Evolutionary conservation across 202 grass and related monocot genomes (phyloP), one percentile per base, ranked within the genome.

Genomic region (Setaria italica): DNA sequence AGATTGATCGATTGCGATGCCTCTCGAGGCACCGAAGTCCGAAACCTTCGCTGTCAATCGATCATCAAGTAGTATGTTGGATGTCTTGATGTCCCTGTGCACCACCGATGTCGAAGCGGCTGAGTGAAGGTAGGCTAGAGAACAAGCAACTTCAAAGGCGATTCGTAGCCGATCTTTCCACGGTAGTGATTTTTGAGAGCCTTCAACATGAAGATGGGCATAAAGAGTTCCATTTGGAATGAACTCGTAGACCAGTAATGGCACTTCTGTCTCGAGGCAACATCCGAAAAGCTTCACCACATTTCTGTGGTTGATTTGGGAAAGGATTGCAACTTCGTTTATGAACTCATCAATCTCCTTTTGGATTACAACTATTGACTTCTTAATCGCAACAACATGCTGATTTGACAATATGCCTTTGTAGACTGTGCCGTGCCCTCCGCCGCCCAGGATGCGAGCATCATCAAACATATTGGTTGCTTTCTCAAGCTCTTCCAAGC

Each of bases 271-370:
- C 80, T 95, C 86, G 0, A 90, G 78, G 43, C 93, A 95, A 47
- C 93, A 95, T 29, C 93, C 93, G 1, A 81, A 95, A 13, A 92
- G 88, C 59, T 89, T 92, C 9, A 92, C 90, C 4, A 92, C 80
- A 37, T 92, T 92, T 49, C 88, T 84, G 19, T 95, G 90, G 51
- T 92, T 95, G 42, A 92, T 88, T 39, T 92, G 87, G 13, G 93
- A 92, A 49, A 95, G 93, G 55, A 95, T 92, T 20, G 79, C 80
- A 25, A 92, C 85, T 67, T 95, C 88, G 10, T 95, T 95, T 29
- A 95, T 88, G 59, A 90, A 95, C 29, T 89, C 81, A 15, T 92
- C 71, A 0, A 86, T 90, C 64, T 92, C 88, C 65, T 41, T 88
- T 43, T 87, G 62, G 3, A 92, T 15, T 37, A 49, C 21, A 25